Evolutionary conservation across 805 yeast species (phyloP).

Genomic region (Kluyveromyces starmeri): DNA sequence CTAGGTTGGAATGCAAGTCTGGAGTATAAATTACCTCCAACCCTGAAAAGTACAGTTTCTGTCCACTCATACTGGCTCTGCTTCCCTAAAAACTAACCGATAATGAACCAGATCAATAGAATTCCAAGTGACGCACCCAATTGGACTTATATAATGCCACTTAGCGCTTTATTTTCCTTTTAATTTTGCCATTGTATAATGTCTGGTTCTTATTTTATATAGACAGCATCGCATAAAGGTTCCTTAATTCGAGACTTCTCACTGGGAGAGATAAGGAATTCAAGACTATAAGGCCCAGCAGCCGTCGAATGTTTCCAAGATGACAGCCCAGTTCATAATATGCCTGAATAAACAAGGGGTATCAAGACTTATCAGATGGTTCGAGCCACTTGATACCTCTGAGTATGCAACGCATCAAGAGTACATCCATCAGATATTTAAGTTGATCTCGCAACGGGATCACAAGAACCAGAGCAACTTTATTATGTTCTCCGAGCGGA

Average conservation of each 20-base stretch:
- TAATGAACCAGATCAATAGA: too few relatives aligned
- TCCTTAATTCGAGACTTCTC: too few relatives aligned
- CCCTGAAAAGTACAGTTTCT: conserved; percentile 9
- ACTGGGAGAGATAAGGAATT: too few relatives aligned
- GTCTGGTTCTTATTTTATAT: too few relatives aligned
- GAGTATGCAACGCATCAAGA: conserved; percentile 26
- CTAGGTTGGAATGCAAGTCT: conserved; percentile 22
- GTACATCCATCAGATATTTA: conserved; percentile 46
- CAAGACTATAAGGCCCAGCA: too few relatives aligned
- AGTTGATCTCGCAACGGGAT: conserved; percentile 73
- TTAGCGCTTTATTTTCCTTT: too few relatives aligned
- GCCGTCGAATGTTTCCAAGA: conserved; percentile 17
- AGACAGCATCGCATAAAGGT: too few relatives aligned
- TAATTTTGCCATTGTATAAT: too few relatives aligned
- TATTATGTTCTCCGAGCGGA: conserved; percentile 54
- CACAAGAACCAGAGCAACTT: conserved; percentile 76
- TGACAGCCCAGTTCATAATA: conserved; percentile 74
- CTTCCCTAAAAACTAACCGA: too few relatives aligned
- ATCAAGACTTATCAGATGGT: conserved; percentile 80
- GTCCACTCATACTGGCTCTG: conserved; percentile 3
- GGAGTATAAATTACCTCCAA: conserved; percentile 11
- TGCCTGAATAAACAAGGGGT: conserved; percentile 93
- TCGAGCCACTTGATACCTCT: conserved; percentile 21
- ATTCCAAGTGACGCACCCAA: too few relatives aligned
- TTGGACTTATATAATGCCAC: too few relatives aligned